Base-by-base conservation (phyloP, 2,329 filamentous ascomycete species). In the Hymenoscyphus repandus region DNA sequence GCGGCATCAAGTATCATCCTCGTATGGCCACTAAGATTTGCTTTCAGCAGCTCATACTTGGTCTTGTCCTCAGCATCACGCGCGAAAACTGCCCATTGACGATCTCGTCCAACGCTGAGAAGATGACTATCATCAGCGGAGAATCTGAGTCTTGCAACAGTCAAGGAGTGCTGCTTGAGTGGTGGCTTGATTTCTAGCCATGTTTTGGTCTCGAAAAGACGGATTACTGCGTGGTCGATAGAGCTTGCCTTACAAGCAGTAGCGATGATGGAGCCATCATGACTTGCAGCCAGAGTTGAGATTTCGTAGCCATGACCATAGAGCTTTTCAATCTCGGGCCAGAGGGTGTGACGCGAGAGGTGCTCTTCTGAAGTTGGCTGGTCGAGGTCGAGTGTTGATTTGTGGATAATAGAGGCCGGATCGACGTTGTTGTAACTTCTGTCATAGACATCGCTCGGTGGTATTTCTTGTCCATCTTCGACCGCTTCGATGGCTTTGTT, bases 261-360 rank as follows among this genome's bases (percentile, higher is more conserved):
- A 31, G 93, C 93, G 12, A 99, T 78, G 18, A 96, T 69, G 3
- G 70, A 74, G 11, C 87, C 86, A 61, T 90, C 83, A 63, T 88
- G 80, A 62, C 83, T 90, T 6, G 85, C 79, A 10, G 91, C 88
- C 13, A 96, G 80, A 34, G 89, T 87, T 1, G 90, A 95, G 45
- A 99, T 92, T 69, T 99, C 93, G 70, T 96, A 96, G 30, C 93
- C 93, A 70, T 99, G 93, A 1, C 93, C 93, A 70, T 99, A 99
- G 1, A 99, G 79, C 72, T 99, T 99, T 69, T 99, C 93, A 6
- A 82, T 82, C 66, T 99, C 93, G 2, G 93, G 93, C 90, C 91
- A 99, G 31, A 99, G 81, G 0, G 93, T 95, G 67, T 95, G 85
- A 7, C 91, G 83, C 20, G 90, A 86, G 2, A 99, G 80, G 49